Base-by-base conservation (phyloP, 352 stramenopile species). In the Phytophthora megakarya region DNA sequence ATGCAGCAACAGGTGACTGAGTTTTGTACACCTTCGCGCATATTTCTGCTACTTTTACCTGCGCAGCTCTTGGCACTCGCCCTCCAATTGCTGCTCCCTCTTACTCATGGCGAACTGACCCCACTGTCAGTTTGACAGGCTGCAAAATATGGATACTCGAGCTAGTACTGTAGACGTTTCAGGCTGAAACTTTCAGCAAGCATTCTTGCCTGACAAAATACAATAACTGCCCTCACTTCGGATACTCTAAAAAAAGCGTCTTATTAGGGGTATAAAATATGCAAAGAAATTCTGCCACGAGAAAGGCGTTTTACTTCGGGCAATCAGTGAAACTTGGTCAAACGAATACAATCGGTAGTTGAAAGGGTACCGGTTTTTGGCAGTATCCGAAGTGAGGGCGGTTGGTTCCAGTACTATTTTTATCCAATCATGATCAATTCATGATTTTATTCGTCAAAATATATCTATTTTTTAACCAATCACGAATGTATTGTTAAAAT, bases 81-180 rank as follows among this genome's bases (percentile, higher is more conserved):
- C 54, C 55, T 81, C 72, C 16, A 81, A 55, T 46, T 70, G n/a
- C 49, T 70, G 30, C 63, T 84, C 75, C 19, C 62, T 55, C 42
- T 45, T 42, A 43, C 50, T 72, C 64, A 72, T 72, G 19, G 35
- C 6, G 52, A 47, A 46, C 2, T 35, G 42, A n/a, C n/a, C n/a
- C n/a, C n/a, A n/a, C n/a, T n/a, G n/a, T n/a, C n/a, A n/a, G n/a
- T n/a, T n/a, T n/a, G n/a, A 11, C 12, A 19, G 8, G 2, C 11
- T 52, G 30, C 26, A 28, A 26, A 21, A 50, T 56, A n/a, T 54
- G 50, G 32, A 47, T 61, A 58, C 43, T 18, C 10, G 33, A 38
- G 19, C 38, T 23, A 23, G n/a, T n/a, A n/a, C n/a, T n/a, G n/a
- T n/a, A n/a, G n/a, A n/a, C n/a, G n/a, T n/a, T n/a, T n/a, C n/a